These are phyloP conservation scores for Thermomyces lanuginosus DNA, from an alignment of 2,329 filamentous ascomycete species.

Conservation along the genomic window DNA sequence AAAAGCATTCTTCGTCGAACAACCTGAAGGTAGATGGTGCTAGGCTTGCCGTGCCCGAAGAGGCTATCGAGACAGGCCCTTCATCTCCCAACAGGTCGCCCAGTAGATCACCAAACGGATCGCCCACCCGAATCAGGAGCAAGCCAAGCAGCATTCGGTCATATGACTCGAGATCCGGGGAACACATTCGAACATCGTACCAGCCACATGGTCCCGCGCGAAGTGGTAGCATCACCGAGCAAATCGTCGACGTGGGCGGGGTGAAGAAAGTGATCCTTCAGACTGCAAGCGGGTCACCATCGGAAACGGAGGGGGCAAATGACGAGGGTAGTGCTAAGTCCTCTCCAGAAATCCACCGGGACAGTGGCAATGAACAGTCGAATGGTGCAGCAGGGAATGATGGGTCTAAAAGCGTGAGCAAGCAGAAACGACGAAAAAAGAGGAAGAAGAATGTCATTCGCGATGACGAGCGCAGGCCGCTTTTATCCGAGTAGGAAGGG, in stretches of 20 bases:
- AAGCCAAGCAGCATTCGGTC: conserved; percentile 14
- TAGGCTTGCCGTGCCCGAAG: conserved; percentile 14
- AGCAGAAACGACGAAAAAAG: too few species aligned
- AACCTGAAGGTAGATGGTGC: neutral
- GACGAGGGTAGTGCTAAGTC: too few species aligned
- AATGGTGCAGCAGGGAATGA: too few species aligned
- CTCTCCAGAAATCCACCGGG: too few species aligned
- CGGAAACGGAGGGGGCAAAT: conserved; percentile 17
- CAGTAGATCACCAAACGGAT: too few species aligned
- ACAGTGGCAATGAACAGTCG: too few species aligned
- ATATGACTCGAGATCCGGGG: conserved; percentile 9
- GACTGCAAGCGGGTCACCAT: conserved; percentile 43
- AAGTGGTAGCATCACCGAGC: conserved; percentile 65
- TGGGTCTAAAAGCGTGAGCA: too few species aligned
- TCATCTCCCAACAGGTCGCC: conserved; percentile 2
- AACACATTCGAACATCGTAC: conserved; percentile 14
- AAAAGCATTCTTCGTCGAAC: too few species aligned
- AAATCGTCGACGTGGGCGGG: conserved; percentile 56
- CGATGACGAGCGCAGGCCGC: too few species aligned
- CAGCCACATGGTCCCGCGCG: conserved; percentile 38
- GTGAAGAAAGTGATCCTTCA: conserved; percentile 62
- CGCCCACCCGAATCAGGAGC: too few species aligned
- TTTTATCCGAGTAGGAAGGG: too few species aligned
- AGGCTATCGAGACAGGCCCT: conserved; percentile 1
- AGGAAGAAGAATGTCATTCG: too few species aligned